These are phyloP conservation scores for Fusarium sp. DNA, from an alignment of 2,329 filamentous ascomycete genomes.

Conservation along the genomic window DNA sequence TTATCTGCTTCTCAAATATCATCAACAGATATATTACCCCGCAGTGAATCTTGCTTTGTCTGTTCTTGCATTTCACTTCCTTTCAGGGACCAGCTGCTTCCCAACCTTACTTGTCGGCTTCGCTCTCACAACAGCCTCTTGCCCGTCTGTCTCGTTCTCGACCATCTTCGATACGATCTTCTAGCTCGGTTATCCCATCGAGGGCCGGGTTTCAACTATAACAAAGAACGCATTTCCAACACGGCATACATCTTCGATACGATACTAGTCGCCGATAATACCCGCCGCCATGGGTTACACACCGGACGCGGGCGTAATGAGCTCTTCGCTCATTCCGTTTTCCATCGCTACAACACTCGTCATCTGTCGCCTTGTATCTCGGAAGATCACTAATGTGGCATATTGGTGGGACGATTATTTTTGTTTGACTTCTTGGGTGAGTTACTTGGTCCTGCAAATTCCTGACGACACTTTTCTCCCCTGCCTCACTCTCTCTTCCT, in stretches of 20 bases:
- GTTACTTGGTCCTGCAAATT: background rate
- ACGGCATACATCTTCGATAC: background rate
- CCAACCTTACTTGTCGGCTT: background rate
- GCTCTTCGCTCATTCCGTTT: slow-evolving; percentile 23
- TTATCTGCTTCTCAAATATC: background rate
- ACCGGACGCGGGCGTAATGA: slow-evolving; percentile 29
- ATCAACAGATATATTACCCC: background rate
- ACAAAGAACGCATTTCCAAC: background rate
- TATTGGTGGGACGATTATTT: slow-evolving; percentile 34
- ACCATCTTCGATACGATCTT: background rate
- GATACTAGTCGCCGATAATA: background rate
- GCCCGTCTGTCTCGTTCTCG: background rate
- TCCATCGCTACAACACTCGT: slow-evolving; percentile 17
- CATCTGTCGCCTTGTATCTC: slow-evolving; percentile 21
- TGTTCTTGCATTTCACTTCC: background rate
- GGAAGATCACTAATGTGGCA: slow-evolving; percentile 22
- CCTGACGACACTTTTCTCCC: background rate
- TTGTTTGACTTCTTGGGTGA: slow-evolving; percentile 24
- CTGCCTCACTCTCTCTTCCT: background rate
- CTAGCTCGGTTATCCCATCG: background rate
- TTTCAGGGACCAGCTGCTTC: background rate
- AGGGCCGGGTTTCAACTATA: background rate
- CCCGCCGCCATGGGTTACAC: slow-evolving; percentile 2
- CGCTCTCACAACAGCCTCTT: background rate
- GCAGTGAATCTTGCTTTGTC: background rate